These are phyloP conservation scores for Rhodotorula sphaerocarpa DNA, from an alignment of 768 basidiomycete species.

Conservation along the genomic window DNA sequence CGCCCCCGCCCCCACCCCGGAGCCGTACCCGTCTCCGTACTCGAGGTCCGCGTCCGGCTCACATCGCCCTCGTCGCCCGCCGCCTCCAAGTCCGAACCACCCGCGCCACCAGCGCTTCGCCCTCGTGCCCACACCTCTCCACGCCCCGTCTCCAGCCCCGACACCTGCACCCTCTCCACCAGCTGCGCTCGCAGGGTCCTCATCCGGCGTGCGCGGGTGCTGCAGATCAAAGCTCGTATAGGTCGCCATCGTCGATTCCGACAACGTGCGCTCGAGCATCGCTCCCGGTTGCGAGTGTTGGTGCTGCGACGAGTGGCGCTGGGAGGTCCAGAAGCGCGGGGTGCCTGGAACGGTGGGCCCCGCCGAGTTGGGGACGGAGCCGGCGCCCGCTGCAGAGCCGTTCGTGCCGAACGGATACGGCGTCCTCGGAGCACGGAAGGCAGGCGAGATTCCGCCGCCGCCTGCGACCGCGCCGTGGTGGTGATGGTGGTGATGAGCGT, in stretches of 20 bases:
- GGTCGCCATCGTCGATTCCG: background rate
- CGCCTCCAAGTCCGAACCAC: background rate
- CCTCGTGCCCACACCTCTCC: background rate
- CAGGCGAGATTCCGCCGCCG: too few species aligned
- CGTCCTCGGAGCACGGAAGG: too few species aligned
- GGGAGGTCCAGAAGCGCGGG: too few species aligned
- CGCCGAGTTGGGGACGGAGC: too few species aligned
- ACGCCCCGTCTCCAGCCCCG: background rate
- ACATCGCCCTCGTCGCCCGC: background rate
- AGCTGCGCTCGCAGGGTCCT: background rate
- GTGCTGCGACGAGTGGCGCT: too few species aligned
- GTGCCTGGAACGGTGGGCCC: too few species aligned
- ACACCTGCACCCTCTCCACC: background rate
- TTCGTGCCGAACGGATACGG: background rate
- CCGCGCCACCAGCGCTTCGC: background rate
- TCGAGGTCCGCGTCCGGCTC: background rate
- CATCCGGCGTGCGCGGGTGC: conserved; percentile 6
- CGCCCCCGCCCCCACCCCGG: too few species aligned
- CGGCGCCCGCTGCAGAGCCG: too few species aligned
- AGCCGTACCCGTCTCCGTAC: background rate
- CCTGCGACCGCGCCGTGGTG: too few species aligned
- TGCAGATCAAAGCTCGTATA: conserved; percentile 9
- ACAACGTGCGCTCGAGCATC: background rate
- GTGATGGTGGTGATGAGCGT: too few species aligned
- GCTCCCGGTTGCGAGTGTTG: too few species aligned